Conservation (phyloP, 2,329 filamentous ascomycete species). For the Pseudophaeomoniella oleicola region DNA sequence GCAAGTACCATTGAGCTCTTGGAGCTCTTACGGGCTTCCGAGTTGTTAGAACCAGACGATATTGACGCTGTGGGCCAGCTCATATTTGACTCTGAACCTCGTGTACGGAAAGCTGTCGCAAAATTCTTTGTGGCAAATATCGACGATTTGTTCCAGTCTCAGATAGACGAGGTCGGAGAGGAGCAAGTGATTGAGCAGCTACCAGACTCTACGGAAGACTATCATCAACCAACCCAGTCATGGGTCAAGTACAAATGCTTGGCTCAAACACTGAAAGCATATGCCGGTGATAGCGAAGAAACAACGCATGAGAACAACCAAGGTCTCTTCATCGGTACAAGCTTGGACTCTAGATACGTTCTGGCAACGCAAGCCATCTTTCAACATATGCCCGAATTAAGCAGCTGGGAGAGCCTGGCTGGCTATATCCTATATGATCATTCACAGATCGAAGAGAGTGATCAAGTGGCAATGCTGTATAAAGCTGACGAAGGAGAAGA, state of each 20-base stretch:
- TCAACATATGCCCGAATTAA: conserved; percentile 64
- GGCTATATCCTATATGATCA: conserved; percentile 91
- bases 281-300: conserved; percentile 49
- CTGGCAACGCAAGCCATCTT: conserved; percentile 77
- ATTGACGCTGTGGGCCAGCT: conserved; percentile 78
- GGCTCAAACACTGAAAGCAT: conserved; percentile 66
- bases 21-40: conserved; percentile 66
- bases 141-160: conserved; percentile 62
- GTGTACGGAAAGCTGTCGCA: conserved; percentile 77
- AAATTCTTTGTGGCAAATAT: conserved; percentile 84
- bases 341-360: conserved; percentile 67
- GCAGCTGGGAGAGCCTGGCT: conserved; percentile 75
- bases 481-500: conserved; percentile 67
- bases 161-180: conserved; percentile 72
- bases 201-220: conserved; percentile 54
- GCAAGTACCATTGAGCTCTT: conserved; percentile 69
- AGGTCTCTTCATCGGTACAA: conserved; percentile 44
- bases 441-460: conserved; percentile 46
- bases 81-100: conserved; percentile 73
- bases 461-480: conserved; percentile 49
- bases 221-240: conserved; percentile 57
- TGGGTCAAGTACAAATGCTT: conserved; percentile 92
- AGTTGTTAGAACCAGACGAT: conserved; percentile 79
- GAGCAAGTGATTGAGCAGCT: conserved; percentile 63
- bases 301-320: conserved; percentile 13